Evolutionary conservation across 257 asterid species (phyloP).

Genomic region (Parsonsia alboflavescens): DNA sequence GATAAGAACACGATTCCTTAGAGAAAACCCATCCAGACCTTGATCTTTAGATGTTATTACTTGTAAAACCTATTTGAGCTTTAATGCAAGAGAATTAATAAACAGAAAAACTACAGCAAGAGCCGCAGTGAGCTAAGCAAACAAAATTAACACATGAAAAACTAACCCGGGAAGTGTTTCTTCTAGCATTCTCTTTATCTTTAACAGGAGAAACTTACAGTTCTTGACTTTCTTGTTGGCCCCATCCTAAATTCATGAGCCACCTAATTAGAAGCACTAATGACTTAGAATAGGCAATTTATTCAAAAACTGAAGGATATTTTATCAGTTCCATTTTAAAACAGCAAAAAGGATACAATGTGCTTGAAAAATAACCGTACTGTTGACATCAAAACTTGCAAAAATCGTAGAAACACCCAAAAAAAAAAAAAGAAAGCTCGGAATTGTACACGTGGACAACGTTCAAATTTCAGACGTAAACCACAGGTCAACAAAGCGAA

Average conservation of each 20-base stretch:
- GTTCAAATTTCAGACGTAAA: background rate
- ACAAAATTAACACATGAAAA: slow-evolving; percentile 13
- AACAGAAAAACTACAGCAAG: too few species aligned
- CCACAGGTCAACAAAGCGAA: background rate
- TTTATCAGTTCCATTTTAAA: background rate
- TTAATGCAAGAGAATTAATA: background rate
- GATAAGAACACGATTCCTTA: background rate
- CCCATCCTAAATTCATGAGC: slow-evolving; percentile 45
- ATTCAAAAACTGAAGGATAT: background rate
- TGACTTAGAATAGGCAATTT: background rate
- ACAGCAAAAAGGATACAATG: background rate
- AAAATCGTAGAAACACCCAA: background rate
- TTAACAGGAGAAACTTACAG: slow-evolving; percentile 57
- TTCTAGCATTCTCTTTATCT: slow-evolving; percentile 51
- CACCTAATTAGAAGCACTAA: slow-evolving; percentile 16
- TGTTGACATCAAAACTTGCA: background rate
- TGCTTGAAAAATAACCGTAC: background rate
- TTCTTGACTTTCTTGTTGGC: slow-evolving; percentile 63
- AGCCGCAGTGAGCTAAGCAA: slow-evolving; percentile 1
- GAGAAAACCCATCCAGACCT: background rate
- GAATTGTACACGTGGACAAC: background rate
- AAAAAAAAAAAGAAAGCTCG: background rate
- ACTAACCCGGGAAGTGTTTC: slow-evolving; percentile 61
- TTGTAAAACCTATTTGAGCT: background rate
- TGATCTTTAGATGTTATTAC: background rate